Evolutionary conservation across 371 early-diverging fungal species (phyloP).

Genomic region (Fennellomyces sp.): DNA sequence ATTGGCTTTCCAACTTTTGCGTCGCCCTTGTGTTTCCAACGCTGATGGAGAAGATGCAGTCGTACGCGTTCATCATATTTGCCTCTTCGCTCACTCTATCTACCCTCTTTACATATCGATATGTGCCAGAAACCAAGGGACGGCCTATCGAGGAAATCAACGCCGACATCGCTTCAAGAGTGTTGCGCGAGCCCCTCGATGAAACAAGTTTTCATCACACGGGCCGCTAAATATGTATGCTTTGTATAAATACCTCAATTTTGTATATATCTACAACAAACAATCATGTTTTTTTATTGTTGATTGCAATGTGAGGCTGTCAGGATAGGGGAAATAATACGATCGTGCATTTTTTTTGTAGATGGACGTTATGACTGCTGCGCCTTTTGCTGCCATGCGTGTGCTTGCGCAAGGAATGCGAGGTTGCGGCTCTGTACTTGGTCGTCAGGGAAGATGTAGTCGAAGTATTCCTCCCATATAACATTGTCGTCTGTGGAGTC

Average conservation of each 20-base stretch:
- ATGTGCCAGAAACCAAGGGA: slow-evolving; percentile 84
- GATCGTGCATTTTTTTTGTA: not conserved
- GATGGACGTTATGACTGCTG: not conserved
- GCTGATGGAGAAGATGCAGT: slow-evolving; percentile 49
- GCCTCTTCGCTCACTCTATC: slow-evolving; percentile 25
- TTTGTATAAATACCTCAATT: not conserved
- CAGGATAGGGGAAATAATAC: not conserved
- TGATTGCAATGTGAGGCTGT: too few relatives aligned
- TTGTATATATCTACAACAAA: not conserved
- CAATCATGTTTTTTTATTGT: not conserved
- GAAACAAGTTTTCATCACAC: not conserved
- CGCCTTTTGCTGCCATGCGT: slow-evolving; percentile 84
- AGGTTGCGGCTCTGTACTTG: slow-evolving; percentile 78
- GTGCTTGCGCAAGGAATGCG: slow-evolving; percentile 90
- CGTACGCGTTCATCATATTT: slow-evolving; percentile 67
- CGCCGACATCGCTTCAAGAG: not conserved
- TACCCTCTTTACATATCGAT: slow-evolving; percentile 34
- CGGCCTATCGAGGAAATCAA: slow-evolving; percentile 64
- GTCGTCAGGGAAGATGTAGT: slow-evolving; percentile 97
- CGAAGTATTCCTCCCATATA: slow-evolving; percentile 95
- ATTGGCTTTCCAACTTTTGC: slow-evolving; percentile 59
- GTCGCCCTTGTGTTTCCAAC: slow-evolving; percentile 57
- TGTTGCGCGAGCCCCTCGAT: not conserved
- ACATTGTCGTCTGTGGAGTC: slow-evolving; percentile 65
- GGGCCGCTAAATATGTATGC: not conserved